Evolutionary conservation across 2,329 filamentous ascomycete species (phyloP), one percentile per base, ranked within the genome.

Genomic region (Alternaria sp.): DNA sequence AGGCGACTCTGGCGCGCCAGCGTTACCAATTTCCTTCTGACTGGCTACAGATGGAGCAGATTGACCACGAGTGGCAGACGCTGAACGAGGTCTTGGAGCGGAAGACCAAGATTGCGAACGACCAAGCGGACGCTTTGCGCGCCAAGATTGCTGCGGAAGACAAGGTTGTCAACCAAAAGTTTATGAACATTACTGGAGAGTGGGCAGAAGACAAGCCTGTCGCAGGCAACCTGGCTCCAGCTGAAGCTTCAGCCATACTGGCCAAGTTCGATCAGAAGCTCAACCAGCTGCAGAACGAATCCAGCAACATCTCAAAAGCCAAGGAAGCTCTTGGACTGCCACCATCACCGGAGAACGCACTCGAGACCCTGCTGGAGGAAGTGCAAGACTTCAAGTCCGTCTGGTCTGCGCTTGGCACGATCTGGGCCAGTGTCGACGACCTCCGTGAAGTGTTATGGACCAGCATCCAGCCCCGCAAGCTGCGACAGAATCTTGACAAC

Each of bases 311-410:
- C 13, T 90, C 91, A 5, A 97, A 93, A 77, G 96, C 96, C 3
- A 99, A 98, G 79, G 95, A 99, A 77, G 95, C 95, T 4, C 87
- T 99, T 40, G 93, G 97, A 73, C 85, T 99, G 40, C 91, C 94
- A 3, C 85, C 90, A 3, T 90, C 87, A 54, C 83, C 89, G 0
- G 92, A 97, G 68, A 91, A 90, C 51, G 88, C 90, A n/a, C 86
- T 99, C 23, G 84, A 86, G n/a, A 86, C 90, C 26, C 90, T 97
- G 8, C 83, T 98, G 14, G 94, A 98, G 75, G 95, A 99, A 79
- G 93, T 99, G 2, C 92, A 96, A 62, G 95, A 99, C 78, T 99
- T 99, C 81, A 96, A 97, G 80, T 97, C 94, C 21, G 95, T 99
- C 9, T 99, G 95, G 95, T 91, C 94, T 31, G 94, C 91, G 48